These are phyloP conservation scores for Carex arenaria DNA, from an alignment of 202 grass and related monocot genomes.

Conservation along the genomic window DNA sequence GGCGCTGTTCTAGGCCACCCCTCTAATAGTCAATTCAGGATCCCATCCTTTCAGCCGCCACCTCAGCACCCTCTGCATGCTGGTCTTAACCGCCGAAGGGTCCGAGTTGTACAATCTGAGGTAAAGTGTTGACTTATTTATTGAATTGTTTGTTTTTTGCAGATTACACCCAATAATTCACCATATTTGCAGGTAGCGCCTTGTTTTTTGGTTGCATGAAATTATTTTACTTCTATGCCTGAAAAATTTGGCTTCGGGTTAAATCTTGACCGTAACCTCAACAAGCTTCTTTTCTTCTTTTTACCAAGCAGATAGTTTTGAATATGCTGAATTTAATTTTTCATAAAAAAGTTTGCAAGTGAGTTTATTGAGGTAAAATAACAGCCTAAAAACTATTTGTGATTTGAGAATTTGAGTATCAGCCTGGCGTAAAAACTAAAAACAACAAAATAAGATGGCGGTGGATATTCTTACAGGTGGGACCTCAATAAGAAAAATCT, in stretches of 20 bases:
- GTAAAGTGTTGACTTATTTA: not conserved
- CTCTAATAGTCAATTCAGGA: not conserved
- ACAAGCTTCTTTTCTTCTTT: not conserved
- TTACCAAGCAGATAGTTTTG: not conserved
- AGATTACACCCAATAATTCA: not conserved
- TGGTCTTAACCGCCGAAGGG: not conserved
- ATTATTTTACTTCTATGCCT: not conserved
- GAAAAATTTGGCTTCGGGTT: not conserved
- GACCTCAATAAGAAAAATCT: too few species aligned
- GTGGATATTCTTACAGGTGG: too few species aligned
- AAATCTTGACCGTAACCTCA: not conserved
- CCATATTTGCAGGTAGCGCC: not conserved
- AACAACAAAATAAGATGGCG: too few species aligned
- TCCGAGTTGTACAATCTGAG: conserved; percentile 2
- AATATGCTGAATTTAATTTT: not conserved
- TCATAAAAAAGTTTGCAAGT: not conserved
- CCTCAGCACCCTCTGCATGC: conserved; percentile 10
- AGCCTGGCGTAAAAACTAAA: too few species aligned
- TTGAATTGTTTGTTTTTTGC: not conserved
- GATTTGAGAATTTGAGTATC: too few species aligned
- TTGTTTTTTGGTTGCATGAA: conserved; percentile 2
- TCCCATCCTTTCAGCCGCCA: not conserved
- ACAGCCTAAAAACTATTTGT: not conserved
- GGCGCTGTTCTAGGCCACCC: not conserved
- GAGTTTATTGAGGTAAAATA: not conserved